Evolutionary conservation across 805 yeast species (phyloP).

Genomic region (Starmerella sp.): DNA sequence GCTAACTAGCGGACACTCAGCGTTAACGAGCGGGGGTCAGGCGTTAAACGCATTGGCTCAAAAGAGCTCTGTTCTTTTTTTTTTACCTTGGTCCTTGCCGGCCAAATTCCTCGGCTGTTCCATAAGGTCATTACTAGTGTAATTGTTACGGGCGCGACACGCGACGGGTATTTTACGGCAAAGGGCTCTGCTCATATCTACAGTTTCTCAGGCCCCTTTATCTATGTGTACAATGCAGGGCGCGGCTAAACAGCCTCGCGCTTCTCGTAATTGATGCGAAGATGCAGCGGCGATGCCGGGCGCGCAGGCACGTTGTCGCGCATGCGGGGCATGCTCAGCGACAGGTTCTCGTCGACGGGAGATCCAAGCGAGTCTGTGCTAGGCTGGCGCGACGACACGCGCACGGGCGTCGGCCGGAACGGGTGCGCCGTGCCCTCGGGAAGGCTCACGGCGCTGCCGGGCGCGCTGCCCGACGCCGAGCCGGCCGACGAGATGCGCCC

Average conservation of each 20-base stretch:
- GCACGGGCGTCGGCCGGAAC: constrained; percentile 2
- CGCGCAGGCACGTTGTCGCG: constrained; percentile 7
- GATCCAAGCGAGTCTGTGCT: not conserved
- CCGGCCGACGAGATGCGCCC: constrained; percentile 1
- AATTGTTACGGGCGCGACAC: no score
- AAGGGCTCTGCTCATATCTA: no score
- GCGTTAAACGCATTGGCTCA: no score
- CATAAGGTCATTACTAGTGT: no score
- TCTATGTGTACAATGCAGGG: not conserved
- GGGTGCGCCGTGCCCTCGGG: not conserved
- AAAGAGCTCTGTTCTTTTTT: no score
- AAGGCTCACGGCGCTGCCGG: not conserved
- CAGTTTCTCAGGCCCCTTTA: no score
- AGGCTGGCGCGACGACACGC: not conserved
- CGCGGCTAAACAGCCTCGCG: not conserved
- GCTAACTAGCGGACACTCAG: no score
- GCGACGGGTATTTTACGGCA: no score
- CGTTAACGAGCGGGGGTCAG: no score
- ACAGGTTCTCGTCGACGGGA: not conserved
- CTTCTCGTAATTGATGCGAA: constrained; percentile 10
- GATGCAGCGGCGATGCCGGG: constrained; percentile 13
- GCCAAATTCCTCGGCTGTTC: no score
- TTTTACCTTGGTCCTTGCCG: no score
- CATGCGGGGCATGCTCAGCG: constrained; percentile 8
- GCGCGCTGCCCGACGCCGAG: not conserved